Evolutionary conservation across 345 rosid species (phyloP).

Genomic region (Moringa oleifera): DNA sequence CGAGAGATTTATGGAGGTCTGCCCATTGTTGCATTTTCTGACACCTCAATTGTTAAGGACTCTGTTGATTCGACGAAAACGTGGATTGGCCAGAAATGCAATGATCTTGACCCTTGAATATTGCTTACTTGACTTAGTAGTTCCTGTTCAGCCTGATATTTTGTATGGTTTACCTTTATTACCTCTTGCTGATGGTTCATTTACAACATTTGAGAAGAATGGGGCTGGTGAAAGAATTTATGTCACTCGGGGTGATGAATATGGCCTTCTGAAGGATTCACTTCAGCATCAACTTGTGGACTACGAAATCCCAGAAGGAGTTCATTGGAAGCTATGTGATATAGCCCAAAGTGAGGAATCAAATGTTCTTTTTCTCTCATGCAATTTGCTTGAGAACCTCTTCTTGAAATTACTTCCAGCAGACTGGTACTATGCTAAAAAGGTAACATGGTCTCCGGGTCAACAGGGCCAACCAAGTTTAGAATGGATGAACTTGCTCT

Average conservation of each 20-base stretch:
- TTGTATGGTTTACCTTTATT: conserved; percentile 76
- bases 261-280: conserved; percentile 74
- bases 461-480: conserved; percentile 68
- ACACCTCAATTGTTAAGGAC: conserved; percentile 70
- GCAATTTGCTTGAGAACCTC: conserved; percentile 80
- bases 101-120: conserved; percentile 75
- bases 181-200: conserved; percentile 86
- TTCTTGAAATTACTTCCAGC: conserved; percentile 75
- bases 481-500: conserved; percentile 71
- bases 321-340: conserved; percentile 56
- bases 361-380: conserved; percentile 72
- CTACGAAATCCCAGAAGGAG: conserved; percentile 52
- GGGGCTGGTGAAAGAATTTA: conserved; percentile 76
- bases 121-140: conserved; percentile 69
- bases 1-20: conserved; percentile 61
- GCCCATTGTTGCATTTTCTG: conserved; percentile 71
- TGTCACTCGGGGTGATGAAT: conserved; percentile 61
- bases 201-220: conserved; percentile 64
- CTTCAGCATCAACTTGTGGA: conserved; percentile 80
- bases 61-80: conserved; percentile 64
- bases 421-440: conserved; percentile 75
- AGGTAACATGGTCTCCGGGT: conserved; percentile 78
- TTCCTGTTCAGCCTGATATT: conserved; percentile 40
- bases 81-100: conserved; percentile 62
- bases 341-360: conserved; percentile 66